A percentile compares a stretch with the other conserved stretches of the same genome.
Evolutionary conservation across 1,284 basidiomycete genomes (phyloP).

Genomic region (Meira miltonrushii): DNA sequence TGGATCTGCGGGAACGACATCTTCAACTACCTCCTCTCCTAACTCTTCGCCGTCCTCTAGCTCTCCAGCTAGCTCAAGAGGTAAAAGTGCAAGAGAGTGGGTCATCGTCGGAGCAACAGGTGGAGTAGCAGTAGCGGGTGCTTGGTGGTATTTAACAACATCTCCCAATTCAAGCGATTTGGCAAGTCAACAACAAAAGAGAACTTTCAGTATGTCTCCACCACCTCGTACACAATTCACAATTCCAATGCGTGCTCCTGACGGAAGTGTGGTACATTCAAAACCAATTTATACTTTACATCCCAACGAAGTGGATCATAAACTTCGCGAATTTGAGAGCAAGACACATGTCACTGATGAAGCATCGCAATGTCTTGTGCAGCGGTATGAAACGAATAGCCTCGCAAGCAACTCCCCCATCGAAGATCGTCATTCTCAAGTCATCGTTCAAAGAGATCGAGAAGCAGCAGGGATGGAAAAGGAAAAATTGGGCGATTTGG

Average conservation of each 20-base stretch:
- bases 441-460: slow-evolving; percentile 48
- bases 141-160: slow-evolving; percentile 33
- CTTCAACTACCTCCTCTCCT: too few relatives aligned
- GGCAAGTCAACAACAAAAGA: slow-evolving; percentile 15
- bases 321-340: slow-evolving; percentile 40
- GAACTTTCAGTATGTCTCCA: slow-evolving; percentile 20
- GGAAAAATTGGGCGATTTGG: slow-evolving; percentile 19
- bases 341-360: slow-evolving; percentile 43
- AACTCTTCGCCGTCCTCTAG: too few relatives aligned
- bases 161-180: background rate
- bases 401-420: slow-evolving; percentile 48
- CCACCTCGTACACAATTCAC: slow-evolving; percentile 31
- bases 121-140: slow-evolving; percentile 43
- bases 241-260: slow-evolving; percentile 30
- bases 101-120: slow-evolving; percentile 47
- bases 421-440: slow-evolving; percentile 49
- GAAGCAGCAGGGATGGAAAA: slow-evolving; percentile 20
- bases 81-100: slow-evolving; percentile 32
- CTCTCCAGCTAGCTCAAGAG: background rate
- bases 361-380: slow-evolving; percentile 40
- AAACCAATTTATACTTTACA: slow-evolving; percentile 45
- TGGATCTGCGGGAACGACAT: too few relatives aligned
- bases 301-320: slow-evolving; percentile 39
- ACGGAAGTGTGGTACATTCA: slow-evolving; percentile 21
- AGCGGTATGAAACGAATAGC: slow-evolving; percentile 49